A percentile compares a stretch with the other conserved stretches of the same genome.
These are phyloP conservation scores for Leptographium galeiforme DNA, from an alignment of 2,329 filamentous ascomycete species.

Conservation along the genomic window DNA sequence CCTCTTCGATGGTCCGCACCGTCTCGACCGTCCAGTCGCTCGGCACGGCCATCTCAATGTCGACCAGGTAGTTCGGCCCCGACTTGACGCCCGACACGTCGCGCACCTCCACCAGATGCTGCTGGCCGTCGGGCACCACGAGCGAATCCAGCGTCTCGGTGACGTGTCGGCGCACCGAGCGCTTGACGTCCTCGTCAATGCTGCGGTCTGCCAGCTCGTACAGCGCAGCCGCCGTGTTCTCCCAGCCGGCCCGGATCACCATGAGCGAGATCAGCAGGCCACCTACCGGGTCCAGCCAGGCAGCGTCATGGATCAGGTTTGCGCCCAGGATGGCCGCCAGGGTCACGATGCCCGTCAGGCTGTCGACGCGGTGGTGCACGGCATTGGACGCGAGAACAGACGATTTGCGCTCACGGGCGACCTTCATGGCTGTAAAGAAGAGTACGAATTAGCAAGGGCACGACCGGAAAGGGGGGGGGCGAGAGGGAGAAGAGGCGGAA, in stretches of 20 bases:
- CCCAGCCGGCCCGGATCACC: constrained; percentile 80
- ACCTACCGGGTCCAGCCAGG: constrained; percentile 90
- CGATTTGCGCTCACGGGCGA: constrained; percentile 85
- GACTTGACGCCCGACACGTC: constrained; percentile 86
- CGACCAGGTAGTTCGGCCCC: constrained; percentile 90
- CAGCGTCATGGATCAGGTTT: constrained; percentile 71
- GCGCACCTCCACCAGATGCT: constrained; percentile 54
- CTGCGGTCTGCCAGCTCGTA: constrained; percentile 84
- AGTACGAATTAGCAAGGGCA: constrained; percentile 14
- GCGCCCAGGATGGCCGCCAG: constrained; percentile 79
- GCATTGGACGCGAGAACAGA: constrained; percentile 93
- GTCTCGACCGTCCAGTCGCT: constrained; percentile 62
- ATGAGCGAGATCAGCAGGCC: constrained; percentile 85
- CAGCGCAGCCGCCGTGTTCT: constrained; percentile 70
- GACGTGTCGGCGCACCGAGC: constrained; percentile 54
- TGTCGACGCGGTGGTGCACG: constrained; percentile 91
- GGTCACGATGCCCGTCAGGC: constrained; percentile 86
- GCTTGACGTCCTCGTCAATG: constrained; percentile 73
- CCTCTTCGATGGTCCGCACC: constrained; percentile 56
- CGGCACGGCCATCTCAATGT: constrained; percentile 75
- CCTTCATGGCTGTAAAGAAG: constrained; percentile 63
- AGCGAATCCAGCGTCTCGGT: constrained; percentile 35
- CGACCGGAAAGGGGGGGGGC: neutral
- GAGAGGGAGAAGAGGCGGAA: neutral
- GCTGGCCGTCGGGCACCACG: constrained; percentile 33